These are phyloP conservation scores for Schoenoplectus triqueter DNA, from an alignment of 202 grass and related monocot genomes.

Conservation along the genomic window DNA sequence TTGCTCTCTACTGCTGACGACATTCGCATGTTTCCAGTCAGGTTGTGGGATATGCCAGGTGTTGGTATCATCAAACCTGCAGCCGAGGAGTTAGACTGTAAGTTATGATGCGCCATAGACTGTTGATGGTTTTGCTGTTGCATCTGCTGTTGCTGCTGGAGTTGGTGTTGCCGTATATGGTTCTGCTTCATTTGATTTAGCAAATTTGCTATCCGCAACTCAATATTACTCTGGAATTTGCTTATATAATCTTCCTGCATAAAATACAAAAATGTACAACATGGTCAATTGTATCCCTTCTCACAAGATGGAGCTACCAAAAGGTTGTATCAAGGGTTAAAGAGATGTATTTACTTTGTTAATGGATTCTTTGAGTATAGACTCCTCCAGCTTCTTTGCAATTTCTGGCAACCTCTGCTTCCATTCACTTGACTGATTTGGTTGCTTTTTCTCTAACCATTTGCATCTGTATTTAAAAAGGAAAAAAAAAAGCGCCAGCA, in stretches of 20 bases:
- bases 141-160: conserved; percentile 60
- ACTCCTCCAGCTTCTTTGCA: conserved; percentile 57
- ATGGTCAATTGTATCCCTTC: conserved; percentile 18
- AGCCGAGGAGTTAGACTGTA: conserved; percentile 64
- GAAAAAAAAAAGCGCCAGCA: neutral
- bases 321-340: conserved; percentile 29
- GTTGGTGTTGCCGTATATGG: conserved; percentile 58
- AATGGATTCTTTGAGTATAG: conserved; percentile 57
- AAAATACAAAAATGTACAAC: conserved; percentile 39
- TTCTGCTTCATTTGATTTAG: conserved; percentile 61
- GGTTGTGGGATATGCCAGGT: conserved; percentile 74
- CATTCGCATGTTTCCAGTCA: conserved; percentile 57
- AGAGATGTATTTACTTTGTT: conserved; percentile 51
- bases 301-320: conserved; percentile 38
- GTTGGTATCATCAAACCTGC: conserved; percentile 90
- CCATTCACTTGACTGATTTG: conserved; percentile 51
- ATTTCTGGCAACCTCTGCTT: conserved; percentile 60
- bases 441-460: conserved; percentile 52
- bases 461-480: conserved; percentile 44
- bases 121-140: conserved; percentile 63
- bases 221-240: conserved; percentile 60
- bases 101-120: conserved; percentile 48
- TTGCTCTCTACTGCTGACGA: conserved; percentile 66
- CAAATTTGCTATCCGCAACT: conserved; percentile 57
- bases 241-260: conserved; percentile 73